Evolutionary conservation across 2,329 filamentous ascomycete species (phyloP), one percentile per base, ranked within the genome.

Genomic region (Fusarium veterinarium): DNA sequence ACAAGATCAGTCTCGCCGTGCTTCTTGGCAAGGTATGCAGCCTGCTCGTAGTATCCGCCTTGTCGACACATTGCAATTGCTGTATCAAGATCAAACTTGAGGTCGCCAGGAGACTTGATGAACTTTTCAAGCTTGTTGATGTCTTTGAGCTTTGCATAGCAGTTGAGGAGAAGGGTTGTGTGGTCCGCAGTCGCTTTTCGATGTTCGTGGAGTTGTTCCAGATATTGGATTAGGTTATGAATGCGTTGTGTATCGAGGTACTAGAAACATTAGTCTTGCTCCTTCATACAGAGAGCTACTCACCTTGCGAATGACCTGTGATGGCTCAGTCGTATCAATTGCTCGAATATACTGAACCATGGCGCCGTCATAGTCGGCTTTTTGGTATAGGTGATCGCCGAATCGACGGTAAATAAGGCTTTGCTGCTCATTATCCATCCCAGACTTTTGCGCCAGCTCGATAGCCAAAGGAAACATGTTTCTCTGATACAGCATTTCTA

Each of bases 291-390:
- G 8, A 3, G 19, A 3, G 8, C 17, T 8, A 23, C 76, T 57
- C 79, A 93, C 92, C 85, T 97, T 98, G 76, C 95, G 90, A 78
- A 98, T 98, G 51, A 98, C 94, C 79, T 98, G 95, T 4, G 95
- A 98, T 11, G 95, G 95, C 77, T 98, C 95, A 0, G 95, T 98
- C 66, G 94, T 96, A 79, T 98, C 95, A 67, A 99, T 98, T 0
- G 97, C 95, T 75, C 94, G 93, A 70, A 99, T 91, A 79, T 99
- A 99, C 81, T 98, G 96, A 77, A 97, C 92, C 97, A 99, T 99
- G n/a, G 97, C 95, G 11, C 93, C 96, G 79, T 99, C 96, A 78
- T 95, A 99, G 79, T 98, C 95, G 8, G 93, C 94, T 78, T 97
- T 97, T 73, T 97, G 94, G 78, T 99, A 98, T 7, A 98, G 83